phyloP scores from a whole-genome alignment of 148 eudicot species.

The Selenicereus undatus region DNA sequence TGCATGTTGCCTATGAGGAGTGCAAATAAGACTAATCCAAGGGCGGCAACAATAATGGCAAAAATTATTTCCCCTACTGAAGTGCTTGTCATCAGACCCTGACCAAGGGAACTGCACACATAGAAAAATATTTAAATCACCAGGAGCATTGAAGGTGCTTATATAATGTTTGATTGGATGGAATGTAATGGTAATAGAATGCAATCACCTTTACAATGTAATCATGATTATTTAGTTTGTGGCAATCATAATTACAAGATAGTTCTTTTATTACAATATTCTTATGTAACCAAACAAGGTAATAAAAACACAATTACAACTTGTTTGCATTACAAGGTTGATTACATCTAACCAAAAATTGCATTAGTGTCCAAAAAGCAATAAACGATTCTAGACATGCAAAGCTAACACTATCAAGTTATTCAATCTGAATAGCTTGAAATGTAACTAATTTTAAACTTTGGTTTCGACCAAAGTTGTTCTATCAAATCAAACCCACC shows the following conservation, averaged over 20 bases:
- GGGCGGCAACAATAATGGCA: conserved; percentile 55
- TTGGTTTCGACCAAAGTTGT: not conserved
- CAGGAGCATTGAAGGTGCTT: not conserved
- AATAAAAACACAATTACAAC: too few species aligned
- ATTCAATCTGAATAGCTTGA: not conserved
- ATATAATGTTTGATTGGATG: too few species aligned
- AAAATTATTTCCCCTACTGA: conserved; percentile 61
- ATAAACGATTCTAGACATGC: not conserved
- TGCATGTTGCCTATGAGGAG: conserved; percentile 91
- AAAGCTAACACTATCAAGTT: not conserved
- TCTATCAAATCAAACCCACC: not conserved
- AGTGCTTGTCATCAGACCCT: conserved; percentile 56
- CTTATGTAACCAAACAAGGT: too few species aligned
- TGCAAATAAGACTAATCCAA: conserved; percentile 82
- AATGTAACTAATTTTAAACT: not conserved
- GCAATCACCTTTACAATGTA: too few species aligned
- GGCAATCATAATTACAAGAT: too few species aligned
- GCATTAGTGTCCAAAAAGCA: not conserved
- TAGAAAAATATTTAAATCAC: not conserved
- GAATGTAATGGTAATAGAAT: too few species aligned
- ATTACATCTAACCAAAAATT: too few species aligned
- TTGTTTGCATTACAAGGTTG: too few species aligned
- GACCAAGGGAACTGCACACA: conserved; percentile 63
- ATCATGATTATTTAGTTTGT: too few species aligned
- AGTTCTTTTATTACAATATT: too few species aligned